Percentiles rank a stretch among this genome's conserved stretches.
phyloP scores from a whole-genome alignment of 106 monocot genomes.

The Dioscorea alata region DNA sequence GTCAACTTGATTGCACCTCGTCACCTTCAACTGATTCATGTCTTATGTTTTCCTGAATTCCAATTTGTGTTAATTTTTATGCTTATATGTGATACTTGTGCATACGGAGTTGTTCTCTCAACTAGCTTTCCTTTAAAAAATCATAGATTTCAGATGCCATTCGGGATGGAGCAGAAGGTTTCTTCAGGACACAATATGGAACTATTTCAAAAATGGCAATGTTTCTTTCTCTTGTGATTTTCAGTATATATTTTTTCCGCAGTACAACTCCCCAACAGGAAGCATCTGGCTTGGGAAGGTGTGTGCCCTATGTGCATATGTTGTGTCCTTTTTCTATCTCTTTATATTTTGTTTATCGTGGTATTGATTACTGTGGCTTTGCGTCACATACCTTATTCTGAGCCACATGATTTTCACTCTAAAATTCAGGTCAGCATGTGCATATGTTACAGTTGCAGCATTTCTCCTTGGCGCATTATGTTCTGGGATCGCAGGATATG shows the following conservation, averaged over 20 bases:
- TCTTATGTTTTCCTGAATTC: no score
- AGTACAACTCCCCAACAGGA: slow-evolving; percentile 86
- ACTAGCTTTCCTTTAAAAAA: not conserved
- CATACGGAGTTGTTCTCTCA: no score
- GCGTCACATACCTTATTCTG: not conserved
- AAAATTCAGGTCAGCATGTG: slow-evolving; percentile 58
- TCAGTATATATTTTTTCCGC: slow-evolving; percentile 88
- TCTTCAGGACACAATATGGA: slow-evolving; percentile 95
- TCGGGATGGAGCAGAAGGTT: slow-evolving; percentile 98
- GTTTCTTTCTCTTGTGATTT: slow-evolving; percentile 77
- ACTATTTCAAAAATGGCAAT: slow-evolving; percentile 98
- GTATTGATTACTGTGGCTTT: no score
- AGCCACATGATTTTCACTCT: not conserved
- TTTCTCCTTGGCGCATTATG: slow-evolving; percentile 96
- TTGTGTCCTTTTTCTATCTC: not conserved
- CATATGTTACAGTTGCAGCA: slow-evolving; percentile 86
- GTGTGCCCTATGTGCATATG: slow-evolving; percentile 18
- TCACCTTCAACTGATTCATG: no score
- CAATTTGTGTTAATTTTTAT: no score
- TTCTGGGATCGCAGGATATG: slow-evolving; percentile 95
- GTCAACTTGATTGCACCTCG: no score
- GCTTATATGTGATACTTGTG: no score
- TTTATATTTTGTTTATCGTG: not conserved
- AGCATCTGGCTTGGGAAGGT: slow-evolving; percentile 92
- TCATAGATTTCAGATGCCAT: slow-evolving; percentile 97